Base-by-base conservation (phyloP, 768 basidiomycete species). In the Wakefieldia striispora region DNA sequence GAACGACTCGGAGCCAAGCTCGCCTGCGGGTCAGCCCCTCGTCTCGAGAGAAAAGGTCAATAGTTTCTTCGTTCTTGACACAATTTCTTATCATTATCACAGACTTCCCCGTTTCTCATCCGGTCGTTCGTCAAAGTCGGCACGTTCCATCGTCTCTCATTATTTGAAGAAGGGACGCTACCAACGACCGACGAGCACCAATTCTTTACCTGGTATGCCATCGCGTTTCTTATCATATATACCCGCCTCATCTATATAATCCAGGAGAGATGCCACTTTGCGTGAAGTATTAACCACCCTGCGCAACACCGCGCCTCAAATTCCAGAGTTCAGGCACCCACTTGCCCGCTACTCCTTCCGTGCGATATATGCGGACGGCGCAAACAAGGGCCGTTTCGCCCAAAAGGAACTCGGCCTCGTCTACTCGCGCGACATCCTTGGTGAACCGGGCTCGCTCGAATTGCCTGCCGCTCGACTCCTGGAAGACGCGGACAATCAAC, bases 171-270 rank as follows among this genome's bases (percentile, higher is more conserved):
- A 50, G 83, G 86, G 0, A 77, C 79, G 3, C 73, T 87, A 3
- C 90, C 90, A 7, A 83, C 83, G 3, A 82, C 83, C 6, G 90
- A 92, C 53, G 90, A 92, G 61, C 84, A 88, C 40, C 88, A 91
- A 61, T 69, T 92, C 29, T 91, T 85, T 58, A 86, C 86, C 7
- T 92, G 90, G 90, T 87, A 59, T 20, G 75, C 57, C 17, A 33
- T 45, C 40, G 10, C 5, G 13, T 47, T 6, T 29, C 6, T 52
- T 14, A 8, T n/a, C 17, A 17, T 3, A 1, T 17, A 12, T 38
- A 7, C 26, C 29, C 16, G 12, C 27, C 37, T 51, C 8, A 59
- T 17, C 10, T 40, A 31, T 45, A 2, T 20, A 13, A 2, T 9
- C 14, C 55, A 91, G 90, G 89, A 88, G 82, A 72, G 88, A 92